Percentiles rank a stretch among this genome's conserved stretches.
These are phyloP conservation scores for Plasmodium chabaudi DNA, from an alignment of 169 alveolate species.

Conservation along the genomic window DNA sequence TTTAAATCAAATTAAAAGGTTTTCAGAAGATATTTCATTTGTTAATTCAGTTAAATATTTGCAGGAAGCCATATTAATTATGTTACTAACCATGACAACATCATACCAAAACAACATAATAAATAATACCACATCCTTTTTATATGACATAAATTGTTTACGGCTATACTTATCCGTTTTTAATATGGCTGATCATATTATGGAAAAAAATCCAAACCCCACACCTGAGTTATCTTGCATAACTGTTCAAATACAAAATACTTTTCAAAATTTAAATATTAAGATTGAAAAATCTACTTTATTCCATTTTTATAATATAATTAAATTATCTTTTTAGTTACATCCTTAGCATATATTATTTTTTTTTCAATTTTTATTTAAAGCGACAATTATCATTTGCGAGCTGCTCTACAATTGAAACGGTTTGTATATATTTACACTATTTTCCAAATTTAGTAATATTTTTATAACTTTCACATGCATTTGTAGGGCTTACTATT, in stretches of 20 bases:
- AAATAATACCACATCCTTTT: not conserved
- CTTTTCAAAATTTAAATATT: not conserved
- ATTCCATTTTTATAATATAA: not conserved
- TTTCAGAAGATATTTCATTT: constrained; percentile 8
- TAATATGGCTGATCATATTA: constrained; percentile 19
- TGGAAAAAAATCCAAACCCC: not conserved
- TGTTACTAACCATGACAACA: constrained; percentile 15
- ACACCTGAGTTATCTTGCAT: not conserved
- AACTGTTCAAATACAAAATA: not conserved
- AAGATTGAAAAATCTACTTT: not conserved
- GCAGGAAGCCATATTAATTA: constrained; percentile 11
- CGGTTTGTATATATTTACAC: no score
- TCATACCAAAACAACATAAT: no score
- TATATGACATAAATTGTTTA: not conserved
- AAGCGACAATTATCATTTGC: no score
- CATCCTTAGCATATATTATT: no score
- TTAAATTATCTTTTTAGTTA: no score
- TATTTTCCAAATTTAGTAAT: no score
- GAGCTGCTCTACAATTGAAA: no score
- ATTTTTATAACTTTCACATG: no score
- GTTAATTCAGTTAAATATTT: constrained; percentile 12
- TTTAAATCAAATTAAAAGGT: not conserved
- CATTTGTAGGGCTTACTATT: no score
- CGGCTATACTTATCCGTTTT: constrained; percentile 15
- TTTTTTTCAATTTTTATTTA: no score